phyloP scores from a whole-genome alignment of 805 yeast species.

The Pichia scutulata region DNA sequence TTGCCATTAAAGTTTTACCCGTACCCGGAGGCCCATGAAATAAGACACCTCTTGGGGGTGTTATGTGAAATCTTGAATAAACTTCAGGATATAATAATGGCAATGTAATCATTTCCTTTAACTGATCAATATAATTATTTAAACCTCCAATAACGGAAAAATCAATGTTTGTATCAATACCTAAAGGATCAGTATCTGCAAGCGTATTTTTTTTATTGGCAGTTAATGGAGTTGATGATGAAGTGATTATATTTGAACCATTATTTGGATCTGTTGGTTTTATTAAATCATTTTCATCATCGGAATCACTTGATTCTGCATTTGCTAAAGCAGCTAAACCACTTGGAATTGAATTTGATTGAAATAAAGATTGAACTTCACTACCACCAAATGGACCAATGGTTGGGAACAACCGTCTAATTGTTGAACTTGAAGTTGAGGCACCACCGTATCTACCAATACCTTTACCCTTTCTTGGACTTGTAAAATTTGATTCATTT shows the following conservation, averaged over 20 bases:
- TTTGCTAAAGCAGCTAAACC: slow-evolving; percentile 31
- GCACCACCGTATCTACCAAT: slow-evolving; percentile 18
- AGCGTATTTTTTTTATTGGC: slow-evolving; percentile 42
- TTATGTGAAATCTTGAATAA: slow-evolving; percentile 78
- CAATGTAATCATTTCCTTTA: slow-evolving; percentile 93
- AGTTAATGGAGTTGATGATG: not conserved
- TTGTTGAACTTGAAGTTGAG: slow-evolving; percentile 25
- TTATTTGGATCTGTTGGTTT: slow-evolving; percentile 29
- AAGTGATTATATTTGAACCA: slow-evolving; percentile 18
- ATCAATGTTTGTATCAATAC: slow-evolving; percentile 61
- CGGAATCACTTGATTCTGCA: slow-evolving; percentile 39
- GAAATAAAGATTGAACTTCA: slow-evolving; percentile 75
- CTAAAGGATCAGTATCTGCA: slow-evolving; percentile 91
- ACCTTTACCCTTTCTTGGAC: slow-evolving; percentile 26
- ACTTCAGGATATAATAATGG: slow-evolving; percentile 92
- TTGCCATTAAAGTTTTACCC: slow-evolving; percentile 95
- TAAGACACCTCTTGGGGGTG: slow-evolving; percentile 95
- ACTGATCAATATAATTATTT: slow-evolving; percentile 80
- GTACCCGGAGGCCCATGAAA: slow-evolving; percentile 99
- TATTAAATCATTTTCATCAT: slow-evolving; percentile 38
- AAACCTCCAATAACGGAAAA: slow-evolving; percentile 80
- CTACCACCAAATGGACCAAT: slow-evolving; percentile 98
- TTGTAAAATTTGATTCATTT: slow-evolving; percentile 7
- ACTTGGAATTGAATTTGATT: slow-evolving; percentile 50
- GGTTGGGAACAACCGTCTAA: slow-evolving; percentile 79